Evolutionary conservation across 805 yeast species (phyloP).

Genomic region (Myxozyma udenii): DNA sequence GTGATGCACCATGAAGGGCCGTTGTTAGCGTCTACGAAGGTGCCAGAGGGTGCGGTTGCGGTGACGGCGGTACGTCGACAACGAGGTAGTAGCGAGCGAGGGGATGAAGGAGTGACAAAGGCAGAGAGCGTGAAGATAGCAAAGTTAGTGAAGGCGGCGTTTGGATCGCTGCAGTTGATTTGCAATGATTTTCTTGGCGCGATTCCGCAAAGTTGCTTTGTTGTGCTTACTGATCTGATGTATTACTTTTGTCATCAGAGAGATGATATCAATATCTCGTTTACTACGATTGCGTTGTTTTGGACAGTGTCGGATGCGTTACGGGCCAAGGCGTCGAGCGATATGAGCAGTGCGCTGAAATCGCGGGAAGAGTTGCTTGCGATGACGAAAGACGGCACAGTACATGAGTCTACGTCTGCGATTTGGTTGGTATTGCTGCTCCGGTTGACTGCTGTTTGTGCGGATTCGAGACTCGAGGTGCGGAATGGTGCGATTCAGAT

Average conservation of each 20-base stretch:
- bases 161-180: slow-evolving; percentile 76
- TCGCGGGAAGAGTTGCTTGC: slow-evolving; percentile 17
- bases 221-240: slow-evolving; percentile 66
- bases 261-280: slow-evolving; percentile 78
- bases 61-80: not conserved
- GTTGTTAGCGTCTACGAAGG: slow-evolving; percentile 15
- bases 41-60: slow-evolving; percentile 11
- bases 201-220: slow-evolving; percentile 64
- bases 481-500: slow-evolving; percentile 89
- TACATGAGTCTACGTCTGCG: slow-evolving; percentile 21
- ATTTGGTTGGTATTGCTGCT: slow-evolving; percentile 66
- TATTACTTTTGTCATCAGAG: slow-evolving; percentile 68
- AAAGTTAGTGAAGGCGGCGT: slow-evolving; percentile 49
- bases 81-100: not conserved
- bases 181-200: slow-evolving; percentile 79
- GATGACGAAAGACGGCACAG: slow-evolving; percentile 15
- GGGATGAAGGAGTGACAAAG: not conserved
- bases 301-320: slow-evolving; percentile 86
- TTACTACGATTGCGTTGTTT: slow-evolving; percentile 85
- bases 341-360: slow-evolving; percentile 16
- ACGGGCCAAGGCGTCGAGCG: slow-evolving; percentile 36
- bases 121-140: slow-evolving; percentile 18
- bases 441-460: slow-evolving; percentile 59
- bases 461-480: slow-evolving; percentile 71
- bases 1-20: slow-evolving; percentile 25